Base-by-base conservation (phyloP, 768 basidiomycete species). In the Serendipita vermifera region DNA sequence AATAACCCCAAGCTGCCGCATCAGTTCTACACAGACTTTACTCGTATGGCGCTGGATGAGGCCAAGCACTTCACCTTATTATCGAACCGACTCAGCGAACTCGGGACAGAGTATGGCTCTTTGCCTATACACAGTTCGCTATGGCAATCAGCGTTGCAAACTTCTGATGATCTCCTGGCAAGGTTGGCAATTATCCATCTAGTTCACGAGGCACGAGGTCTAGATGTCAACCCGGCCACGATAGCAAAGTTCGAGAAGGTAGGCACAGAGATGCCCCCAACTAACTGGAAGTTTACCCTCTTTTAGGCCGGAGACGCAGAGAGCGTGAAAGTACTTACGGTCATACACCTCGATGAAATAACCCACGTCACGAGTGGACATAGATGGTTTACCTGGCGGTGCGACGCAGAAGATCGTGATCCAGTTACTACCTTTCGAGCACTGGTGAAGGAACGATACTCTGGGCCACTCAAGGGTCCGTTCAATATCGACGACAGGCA, bases 21-120 rank as follows among this genome's bases (percentile, higher is more conserved):
- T 5, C 79, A 82, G 13, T 88, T 87, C 69, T 88, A 84, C 70
- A 76, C 79, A 20, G 86, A 89, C 68, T 91, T 87, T 64, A 75
- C 85, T 1, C 86, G 85, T 65, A 83, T 91, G 71, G 87, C 86
- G 0, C 73, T 88, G 32, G 88, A 91, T 68, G 87, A 91, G 64
- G 80, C 80, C n/a, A 85, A 87, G 65, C 87, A 87, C 65, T 89
- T 87, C 73, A 78, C 81, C 1, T 71, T 88, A 2, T 74, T 88
- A 6, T 75, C 76, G 5, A 73, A 78, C 11, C 73, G 85, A 15
- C 73, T 90, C 9, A 71, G 73, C 26, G 75, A 77, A 14, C 75
- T 81, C 15, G 71, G 75, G 2, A 83, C 83, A 2, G 79, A 79
- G 17, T 90, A 86, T 64, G 85, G 87, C 29, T 80, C 77, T 33